phyloP scores from a whole-genome alignment of 2,329 filamentous ascomycete genomes.

The Xylariaceae sp. region DNA sequence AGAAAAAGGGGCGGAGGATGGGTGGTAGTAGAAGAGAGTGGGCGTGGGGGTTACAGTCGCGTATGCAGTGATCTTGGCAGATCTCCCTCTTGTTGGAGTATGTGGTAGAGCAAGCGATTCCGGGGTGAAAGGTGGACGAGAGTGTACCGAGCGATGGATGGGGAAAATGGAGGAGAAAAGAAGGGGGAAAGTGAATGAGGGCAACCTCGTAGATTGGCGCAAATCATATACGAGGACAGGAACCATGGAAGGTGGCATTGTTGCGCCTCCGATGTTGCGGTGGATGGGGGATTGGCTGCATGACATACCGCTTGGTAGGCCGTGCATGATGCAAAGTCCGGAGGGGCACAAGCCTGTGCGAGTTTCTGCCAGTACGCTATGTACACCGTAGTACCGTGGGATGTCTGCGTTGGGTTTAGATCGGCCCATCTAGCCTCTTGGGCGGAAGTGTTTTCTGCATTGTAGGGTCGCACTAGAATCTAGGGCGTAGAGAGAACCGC shows the following conservation, averaged over 20 bases:
- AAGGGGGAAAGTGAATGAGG: conserved; percentile 5
- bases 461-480: too few species aligned
- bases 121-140: neutral
- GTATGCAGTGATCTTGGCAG: conserved; percentile 6
- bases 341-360: neutral
- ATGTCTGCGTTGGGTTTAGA: too few species aligned
- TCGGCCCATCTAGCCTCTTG: too few species aligned
- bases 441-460: too few species aligned
- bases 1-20: conserved; percentile 6
- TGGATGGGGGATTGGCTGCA: neutral
- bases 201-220: conserved; percentile 9
- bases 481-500: neutral
- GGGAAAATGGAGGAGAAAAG: conserved; percentile 4
- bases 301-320: neutral
- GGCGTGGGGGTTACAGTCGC: neutral
- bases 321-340: neutral
- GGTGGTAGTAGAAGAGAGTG: conserved; percentile 11
- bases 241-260: neutral
- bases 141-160: conserved; percentile 4
- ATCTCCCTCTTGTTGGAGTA: too few species aligned
- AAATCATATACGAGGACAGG: conserved; percentile 1
- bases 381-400: too few species aligned
- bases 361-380: too few species aligned
- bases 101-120: conserved; percentile 1
- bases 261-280: neutral